Evolutionary conservation across 306 rosid genomes (phyloP), one percentile per base, ranked within the genome.

Genomic region (Betula pendula): DNA sequence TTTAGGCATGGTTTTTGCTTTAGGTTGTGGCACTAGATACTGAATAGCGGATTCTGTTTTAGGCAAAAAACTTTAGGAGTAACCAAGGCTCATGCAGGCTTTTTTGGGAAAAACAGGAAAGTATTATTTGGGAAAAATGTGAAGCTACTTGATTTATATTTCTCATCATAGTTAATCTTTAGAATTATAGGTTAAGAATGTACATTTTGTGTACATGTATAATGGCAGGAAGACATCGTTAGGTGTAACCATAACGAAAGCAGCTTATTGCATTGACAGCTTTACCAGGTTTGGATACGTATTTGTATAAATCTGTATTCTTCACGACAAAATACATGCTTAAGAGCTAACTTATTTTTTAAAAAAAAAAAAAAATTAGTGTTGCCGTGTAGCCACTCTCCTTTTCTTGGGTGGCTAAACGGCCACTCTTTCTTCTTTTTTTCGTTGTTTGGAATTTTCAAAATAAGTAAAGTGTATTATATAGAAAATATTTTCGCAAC

Each of bases 1-100:
- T 80, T 79, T 49, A 48, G 70, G 40, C 56, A 74, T 69, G 70
- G 79, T 38, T 75, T 88, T 44, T 77, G 74, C 86, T 77, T 72
- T 49, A 55, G 82, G 75, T 70, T 71, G 77, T 87, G 86, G 79
- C 82, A 77, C 68, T 76, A 71, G 74, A 66, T 78, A 74, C 55
- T 76, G 76, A 51, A 73, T 67, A 44, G 72, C 68, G 59, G 71
- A 42, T 73, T 55, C 35, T 44, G 58, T 40, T 42, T 75, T 68
- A 74, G 49, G 15, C 53, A 2, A 9, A 8, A 35, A 75, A 70
- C 71, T 79, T 55, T 75, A 58, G 73, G 79, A 59, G 68, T 24
- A 77, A 65, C 63, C 53, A 73, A 71, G 49, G 77, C 65, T n/a
- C n/a, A 56, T 81, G 68, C 68, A 49, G 71, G 76, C 56, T 73